Evolutionary conservation across 768 basidiomycete species (phyloP), one percentile per base, ranked within the genome.

Genomic region (Pulveroboletus sp.): DNA sequence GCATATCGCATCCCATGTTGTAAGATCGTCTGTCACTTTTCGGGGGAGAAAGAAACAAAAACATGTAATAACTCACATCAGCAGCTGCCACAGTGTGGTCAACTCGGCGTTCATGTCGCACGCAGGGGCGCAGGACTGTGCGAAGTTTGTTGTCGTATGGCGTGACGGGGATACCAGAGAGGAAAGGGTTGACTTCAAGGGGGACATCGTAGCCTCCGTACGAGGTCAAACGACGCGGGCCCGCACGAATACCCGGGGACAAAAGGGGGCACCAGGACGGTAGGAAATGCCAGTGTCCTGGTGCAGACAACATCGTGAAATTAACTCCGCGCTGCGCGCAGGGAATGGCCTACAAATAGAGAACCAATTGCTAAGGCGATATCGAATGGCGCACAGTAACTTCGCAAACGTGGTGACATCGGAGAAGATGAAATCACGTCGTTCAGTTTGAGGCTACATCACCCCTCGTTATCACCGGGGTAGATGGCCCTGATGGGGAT

Each of bases 321-420:
- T 36, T 22, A 9, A 39, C 19, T 17, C 12, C 14, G 16, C 23
- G 23, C 26, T 14, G 24, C 17, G 2, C 35, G 13, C 9, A 35
- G n/a, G 29, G 5, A 16, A 31, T n/a, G 17, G 63, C 79, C 62
- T 68, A 85, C 84, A 60, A 89, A 88, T 1, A 85, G 86, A 34
- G 85, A 86, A 26, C 86, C 91, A 34, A 93, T 68, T n/a, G n/a
- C n/a, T 64, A 94, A 81, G 20, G 88, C 90, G 47, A 94, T 84
- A 66, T 94, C 92, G 56, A 89, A 84, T 1, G 76, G 82, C 76
- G 80, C 86, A 91, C 23, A 89, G 89, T n/a, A 94, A 76, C 65
- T 79, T 91, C 16, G 92, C 91, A 63, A 93, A 94, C 3, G 89
- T 89, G 2, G 82, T 81, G 29, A 91, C 85, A 9, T 91, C 91